These are phyloP conservation scores for Nakaseomyces sp. DNA, from an alignment of 1,139 yeast genomes.

Conservation along the genomic window DNA sequence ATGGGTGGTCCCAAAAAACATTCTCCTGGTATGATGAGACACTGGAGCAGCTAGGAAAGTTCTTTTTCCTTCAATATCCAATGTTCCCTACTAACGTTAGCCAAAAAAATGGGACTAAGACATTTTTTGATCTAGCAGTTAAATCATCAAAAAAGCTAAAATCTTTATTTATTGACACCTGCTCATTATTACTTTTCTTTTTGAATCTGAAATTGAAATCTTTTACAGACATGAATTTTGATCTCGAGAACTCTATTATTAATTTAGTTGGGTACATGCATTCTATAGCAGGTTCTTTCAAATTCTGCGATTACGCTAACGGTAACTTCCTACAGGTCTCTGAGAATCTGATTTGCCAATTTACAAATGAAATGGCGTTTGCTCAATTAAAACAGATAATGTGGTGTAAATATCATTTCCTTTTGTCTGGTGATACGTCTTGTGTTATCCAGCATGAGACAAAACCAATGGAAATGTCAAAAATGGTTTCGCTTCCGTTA, in stretches of 20 bases:
- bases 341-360: conserved; percentile 44
- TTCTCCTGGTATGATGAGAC: conserved; percentile 3
- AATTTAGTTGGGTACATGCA: conserved; percentile 51
- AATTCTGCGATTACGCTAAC: conserved; percentile 56
- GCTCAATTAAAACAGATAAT: conserved; percentile 67
- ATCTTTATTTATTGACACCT: conserved; percentile 41
- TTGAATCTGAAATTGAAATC: conserved; percentile 29
- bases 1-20: background rate
- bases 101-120: conserved; percentile 16
- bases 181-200: conserved; percentile 33
- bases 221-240: conserved; percentile 19
- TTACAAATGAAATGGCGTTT: conserved; percentile 37
- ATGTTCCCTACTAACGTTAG: background rate
- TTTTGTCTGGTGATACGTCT: conserved; percentile 49
- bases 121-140: conserved; percentile 28
- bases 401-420: conserved; percentile 68
- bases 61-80: background rate
- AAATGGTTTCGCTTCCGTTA: conserved; percentile 47
- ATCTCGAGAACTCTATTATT: conserved; percentile 8
- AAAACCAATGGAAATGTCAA: conserved; percentile 35
- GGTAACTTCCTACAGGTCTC: conserved; percentile 57
- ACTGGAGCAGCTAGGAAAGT: background rate
- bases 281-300: conserved; percentile 59
- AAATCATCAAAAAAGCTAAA: conserved; percentile 39
- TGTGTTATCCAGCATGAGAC: conserved; percentile 64